Percentiles rank a stretch among this genome's conserved stretches.
phyloP scores from a whole-genome alignment of 2,329 filamentous ascomycete genomes.

The Colletotrichum orchidophilum region DNA sequence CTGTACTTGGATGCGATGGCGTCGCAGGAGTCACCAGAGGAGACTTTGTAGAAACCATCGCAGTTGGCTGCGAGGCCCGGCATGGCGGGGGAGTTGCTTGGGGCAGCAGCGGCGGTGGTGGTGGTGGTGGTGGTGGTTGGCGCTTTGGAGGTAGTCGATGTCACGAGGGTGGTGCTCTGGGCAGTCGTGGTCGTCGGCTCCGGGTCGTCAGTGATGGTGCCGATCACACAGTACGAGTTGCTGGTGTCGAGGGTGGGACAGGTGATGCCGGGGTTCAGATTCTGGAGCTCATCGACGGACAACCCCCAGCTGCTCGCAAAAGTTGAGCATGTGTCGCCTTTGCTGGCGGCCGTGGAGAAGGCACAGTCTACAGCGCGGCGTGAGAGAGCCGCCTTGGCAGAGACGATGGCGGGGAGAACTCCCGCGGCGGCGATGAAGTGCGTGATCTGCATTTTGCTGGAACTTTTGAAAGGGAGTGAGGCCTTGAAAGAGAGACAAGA shows the following conservation, averaged over 20 bases:
- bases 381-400: neutral
- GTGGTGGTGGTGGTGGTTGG: neutral
- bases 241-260: neutral
- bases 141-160: neutral
- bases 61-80: constrained; percentile 5
- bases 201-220: neutral
- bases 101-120: neutral
- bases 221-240: neutral
- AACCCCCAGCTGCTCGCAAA: neutral
- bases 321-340: neutral
- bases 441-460: neutral
- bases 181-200: neutral
- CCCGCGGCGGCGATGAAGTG: neutral
- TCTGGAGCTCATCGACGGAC: neutral
- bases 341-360: neutral
- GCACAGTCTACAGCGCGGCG: neutral
- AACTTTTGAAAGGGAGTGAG: neutral
- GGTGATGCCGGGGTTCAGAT: neutral
- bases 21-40: constrained; percentile 12
- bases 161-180: neutral
- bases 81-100: constrained; percentile 1
- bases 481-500: neutral
- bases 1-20: constrained; percentile 11
- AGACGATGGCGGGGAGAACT: neutral
- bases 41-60: constrained; percentile 13